Percentiles rank a stretch among this genome's conserved stretches.
phyloP scores from a whole-genome alignment of 192 early-diverging fungal species.

The Coemansia sp. region DNA sequence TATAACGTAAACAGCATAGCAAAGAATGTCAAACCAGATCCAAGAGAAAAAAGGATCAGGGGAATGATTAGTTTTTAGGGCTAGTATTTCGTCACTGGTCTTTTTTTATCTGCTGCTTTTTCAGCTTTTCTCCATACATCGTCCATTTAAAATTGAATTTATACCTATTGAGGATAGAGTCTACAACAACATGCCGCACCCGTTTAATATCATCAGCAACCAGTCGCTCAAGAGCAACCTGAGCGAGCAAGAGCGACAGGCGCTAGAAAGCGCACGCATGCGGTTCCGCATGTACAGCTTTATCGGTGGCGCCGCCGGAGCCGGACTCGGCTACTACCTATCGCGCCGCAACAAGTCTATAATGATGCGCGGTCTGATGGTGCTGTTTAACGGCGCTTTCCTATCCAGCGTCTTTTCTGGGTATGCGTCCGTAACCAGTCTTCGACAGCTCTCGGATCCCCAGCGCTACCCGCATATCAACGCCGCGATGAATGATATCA shows the following conservation, averaged over 20 bases:
- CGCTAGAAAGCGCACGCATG: slow-evolving; percentile 7
- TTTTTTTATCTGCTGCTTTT: neutral
- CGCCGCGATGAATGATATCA: slow-evolving; percentile 33
- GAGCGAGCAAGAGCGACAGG: slow-evolving; percentile 25
- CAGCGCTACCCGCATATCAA: slow-evolving; percentile 41
- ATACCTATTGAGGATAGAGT: neutral
- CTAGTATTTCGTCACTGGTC: neutral
- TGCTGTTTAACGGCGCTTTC: slow-evolving; percentile 21
- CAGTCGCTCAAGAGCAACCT: slow-evolving; percentile 32
- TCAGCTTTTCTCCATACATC: neutral
- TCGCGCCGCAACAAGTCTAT: slow-evolving; percentile 19
- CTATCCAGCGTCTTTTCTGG: slow-evolving; percentile 3
- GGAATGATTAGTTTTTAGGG: neutral
- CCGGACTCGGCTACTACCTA: slow-evolving; percentile 24
- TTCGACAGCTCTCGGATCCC: slow-evolving; percentile 27
- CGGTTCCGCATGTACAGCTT: neutral
- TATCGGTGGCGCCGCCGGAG: slow-evolving; percentile 19
- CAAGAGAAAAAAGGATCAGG: neutral
- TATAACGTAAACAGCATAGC: neutral
- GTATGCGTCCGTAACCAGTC: slow-evolving; percentile 5
- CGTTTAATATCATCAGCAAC: slow-evolving; percentile 13
- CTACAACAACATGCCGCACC: slow-evolving; percentile 19
- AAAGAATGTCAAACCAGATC: neutral
- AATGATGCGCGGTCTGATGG: slow-evolving; percentile 12
- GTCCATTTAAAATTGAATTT: neutral